These are phyloP conservation scores for Apophysomyces variabilis DNA, from an alignment of 371 early-diverging fungal genomes.

Conservation along the genomic window DNA sequence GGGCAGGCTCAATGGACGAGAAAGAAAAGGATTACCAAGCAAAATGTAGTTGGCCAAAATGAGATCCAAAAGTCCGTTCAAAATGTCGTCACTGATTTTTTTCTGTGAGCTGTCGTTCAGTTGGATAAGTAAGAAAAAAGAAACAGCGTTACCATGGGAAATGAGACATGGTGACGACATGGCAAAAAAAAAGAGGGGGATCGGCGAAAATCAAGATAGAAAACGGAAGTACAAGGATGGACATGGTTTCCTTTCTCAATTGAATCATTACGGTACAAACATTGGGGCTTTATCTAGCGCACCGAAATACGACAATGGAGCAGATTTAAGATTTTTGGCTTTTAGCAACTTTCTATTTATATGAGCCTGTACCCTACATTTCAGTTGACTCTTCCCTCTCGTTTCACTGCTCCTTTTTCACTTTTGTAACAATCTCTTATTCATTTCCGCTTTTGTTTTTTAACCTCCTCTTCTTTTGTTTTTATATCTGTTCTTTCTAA, in stretches of 20 bases:
- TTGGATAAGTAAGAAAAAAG: not conserved
- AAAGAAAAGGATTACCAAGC: constrained; percentile 5
- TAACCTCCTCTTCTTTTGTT: not conserved
- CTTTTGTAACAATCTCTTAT: not conserved
- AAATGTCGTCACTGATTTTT: constrained; percentile 1
- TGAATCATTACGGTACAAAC: not conserved
- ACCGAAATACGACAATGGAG: not conserved
- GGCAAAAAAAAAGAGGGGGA: not conserved
- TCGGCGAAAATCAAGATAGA: too few species aligned
- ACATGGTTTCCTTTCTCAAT: too few species aligned
- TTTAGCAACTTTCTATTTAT: constrained; percentile 12
- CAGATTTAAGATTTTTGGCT: not conserved
- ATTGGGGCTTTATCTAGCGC: constrained; percentile 1
- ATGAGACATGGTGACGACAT: not conserved
- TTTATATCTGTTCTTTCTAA: not conserved
- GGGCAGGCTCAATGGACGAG: not conserved
- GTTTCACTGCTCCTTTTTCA: not conserved
- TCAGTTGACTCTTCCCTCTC: constrained; percentile 3
- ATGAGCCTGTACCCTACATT: constrained; percentile 7
- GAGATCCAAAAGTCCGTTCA: constrained; percentile 3
- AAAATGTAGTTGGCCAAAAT: constrained; percentile 3
- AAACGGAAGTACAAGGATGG: too few species aligned
- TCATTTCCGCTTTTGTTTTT: not conserved
- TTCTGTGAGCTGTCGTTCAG: not conserved
- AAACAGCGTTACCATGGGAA: not conserved